Base-by-base conservation (phyloP, 2,329 filamentous ascomycete genomes). In the Madurella fahalii region DNA sequence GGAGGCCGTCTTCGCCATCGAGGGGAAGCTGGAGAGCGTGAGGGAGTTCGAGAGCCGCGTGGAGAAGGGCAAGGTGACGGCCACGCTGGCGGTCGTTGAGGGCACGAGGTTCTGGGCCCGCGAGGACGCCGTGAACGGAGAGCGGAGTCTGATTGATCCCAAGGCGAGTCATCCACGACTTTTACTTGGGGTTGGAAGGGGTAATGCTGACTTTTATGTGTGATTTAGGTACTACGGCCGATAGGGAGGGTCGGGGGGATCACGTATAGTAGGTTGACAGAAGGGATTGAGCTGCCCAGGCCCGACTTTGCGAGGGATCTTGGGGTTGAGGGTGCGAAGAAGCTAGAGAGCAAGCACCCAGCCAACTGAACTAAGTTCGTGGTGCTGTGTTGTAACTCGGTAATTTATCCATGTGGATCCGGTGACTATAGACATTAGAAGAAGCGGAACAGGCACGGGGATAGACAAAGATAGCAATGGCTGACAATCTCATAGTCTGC, bases 91-190 rank as follows among this genome's bases (percentile, higher is more conserved):
- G 1, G 80, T 95, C 34, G 77, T 96, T 12, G 90, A 96, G 73
- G 93, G 90, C 0, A 85, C 88, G 34, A 79, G 86, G 30, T 96
- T 96, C 67, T 96, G 92, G 90, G 90, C 85, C 2, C 75, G 92
- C 50, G 90, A 95, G 68, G 93, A 96, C 72, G 91, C 91, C 2
- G 75, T 96, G 57, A 89, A 95, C 63, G 83, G 89, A 67, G 85
- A 90, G 9, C 80, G 77, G 65, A 90, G 84, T 61, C 64, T 89
- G 41, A 77, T 97, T 54, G 88, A 95, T 69, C 83, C 89, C 11
- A 79, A 74, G 50, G 82, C 86, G 67, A 73, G 80, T 73, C 40
- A 17, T 52, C 12, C 47, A 46, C 30, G 40, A 39, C 41, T 17
- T 53, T 52, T 15, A n/a, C 31, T n/a, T 20, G 31, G n/a, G 13